A percentile compares a stretch with the other conserved stretches of the same genome.
Evolutionary conservation across 768 basidiomycete species (phyloP).

Genomic region (Phylloporus arenicola): DNA sequence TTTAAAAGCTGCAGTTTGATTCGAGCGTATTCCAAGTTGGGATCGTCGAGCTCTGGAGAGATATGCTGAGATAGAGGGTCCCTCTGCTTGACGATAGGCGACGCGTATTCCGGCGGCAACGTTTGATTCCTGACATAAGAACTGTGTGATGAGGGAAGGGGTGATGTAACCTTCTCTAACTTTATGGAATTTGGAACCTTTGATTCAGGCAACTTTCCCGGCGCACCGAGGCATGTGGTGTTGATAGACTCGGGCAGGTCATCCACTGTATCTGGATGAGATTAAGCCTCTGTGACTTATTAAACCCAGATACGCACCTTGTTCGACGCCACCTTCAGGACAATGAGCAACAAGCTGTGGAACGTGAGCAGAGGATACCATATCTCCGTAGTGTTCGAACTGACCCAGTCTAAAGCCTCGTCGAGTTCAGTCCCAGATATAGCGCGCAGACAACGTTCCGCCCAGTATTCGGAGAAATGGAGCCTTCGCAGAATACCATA

Average conservation of each 20-base stretch:
- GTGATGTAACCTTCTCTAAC: conserved; percentile 38
- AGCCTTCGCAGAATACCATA: conserved; percentile 77
- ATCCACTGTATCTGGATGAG: conserved; percentile 9
- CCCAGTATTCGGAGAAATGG: conserved; percentile 65
- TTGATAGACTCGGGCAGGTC: conserved; percentile 6
- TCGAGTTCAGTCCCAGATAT: conserved; percentile 74
- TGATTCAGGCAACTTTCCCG: not conserved
- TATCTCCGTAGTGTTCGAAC: conserved; percentile 15
- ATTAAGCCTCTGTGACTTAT: not conserved
- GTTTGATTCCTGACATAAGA: not conserved
- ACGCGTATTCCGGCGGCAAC: conserved; percentile 1
- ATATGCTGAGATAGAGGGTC: conserved; percentile 24
- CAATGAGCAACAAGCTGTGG: conserved; percentile 62
- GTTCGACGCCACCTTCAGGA: conserved; percentile 51
- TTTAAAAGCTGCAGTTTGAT: conserved; percentile 54
- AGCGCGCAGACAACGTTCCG: conserved; percentile 63
- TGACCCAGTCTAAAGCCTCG: conserved; percentile 87
- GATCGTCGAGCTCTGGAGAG: conserved; percentile 45
- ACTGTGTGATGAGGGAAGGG: conserved; percentile 32
- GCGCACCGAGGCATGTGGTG: conserved; percentile 2
- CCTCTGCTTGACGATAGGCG: conserved; percentile 6
- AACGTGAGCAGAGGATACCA: conserved; percentile 6
- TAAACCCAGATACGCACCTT: conserved; percentile 19
- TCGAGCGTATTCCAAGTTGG: conserved; percentile 56
- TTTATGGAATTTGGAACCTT: conserved; percentile 15